Evolutionary conservation across 2,329 filamentous ascomycete genomes (phyloP), one percentile per base, ranked within the genome.

Genomic region (Fusarium clavum): DNA sequence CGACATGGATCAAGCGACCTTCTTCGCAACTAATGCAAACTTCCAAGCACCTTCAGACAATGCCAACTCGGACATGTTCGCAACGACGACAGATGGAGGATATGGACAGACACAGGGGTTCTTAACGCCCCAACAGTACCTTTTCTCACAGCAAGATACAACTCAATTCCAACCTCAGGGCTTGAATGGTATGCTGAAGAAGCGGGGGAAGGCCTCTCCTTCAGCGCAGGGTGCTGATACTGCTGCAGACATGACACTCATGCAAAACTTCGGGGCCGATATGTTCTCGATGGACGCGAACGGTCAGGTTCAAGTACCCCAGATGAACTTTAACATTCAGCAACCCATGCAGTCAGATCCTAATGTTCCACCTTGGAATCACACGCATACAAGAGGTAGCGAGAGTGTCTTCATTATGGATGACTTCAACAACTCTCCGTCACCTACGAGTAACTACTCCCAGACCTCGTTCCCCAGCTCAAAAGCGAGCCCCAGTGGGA

Each of bases 341-440:
- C 75, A 79, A 40, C 76, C 78, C 2, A 77, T 81, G 52, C 81
- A 81, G 49, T 77, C 78, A 27, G 74, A 76, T 27, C 70, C 74
- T 58, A 76, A 83, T 56, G 78, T 80, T 20, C 77, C 79, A 8
- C 80, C 83, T 38, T 86, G 85, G 85, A 79, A 80, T 47, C 79
- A 80, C 4, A 76, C 79, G 5, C 79, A 77, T 30, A 69, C 81
- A 3, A 76, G 67, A 34, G 70, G 48, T 5, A 61, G 76, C 14
- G 75, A 77, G 14, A 77, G 76, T 20, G 75, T 78, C 75, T 78
- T 82, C 30, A 72, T 80, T 22, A 80, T 81, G 72, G 82, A 83
- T 32, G 79, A 83, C 20, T 71, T 78, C 41, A 80, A 80, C 10
- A 80, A 80, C 8, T 70, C 69, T 30, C 74, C 81, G 2, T 81